Evolutionary conservation across 306 rosid genomes (phyloP).

Genomic region (Cicer arietinum): DNA sequence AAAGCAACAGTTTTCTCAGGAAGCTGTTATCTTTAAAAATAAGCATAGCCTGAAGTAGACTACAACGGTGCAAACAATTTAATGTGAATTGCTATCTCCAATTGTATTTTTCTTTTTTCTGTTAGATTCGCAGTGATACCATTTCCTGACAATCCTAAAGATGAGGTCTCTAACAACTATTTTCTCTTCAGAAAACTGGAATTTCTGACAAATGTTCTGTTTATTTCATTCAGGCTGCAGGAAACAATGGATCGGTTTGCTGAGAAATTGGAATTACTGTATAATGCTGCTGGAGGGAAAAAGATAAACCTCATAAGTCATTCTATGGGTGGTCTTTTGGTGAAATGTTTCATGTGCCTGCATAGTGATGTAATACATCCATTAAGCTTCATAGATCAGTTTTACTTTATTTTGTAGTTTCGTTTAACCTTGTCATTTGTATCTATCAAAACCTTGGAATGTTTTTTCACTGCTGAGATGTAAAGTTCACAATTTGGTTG

Average conservation of each 20-base stretch:
- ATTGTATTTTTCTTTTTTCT: conserved; percentile 7
- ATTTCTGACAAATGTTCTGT: conserved; percentile 20
- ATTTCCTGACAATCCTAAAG: conserved; percentile 26
- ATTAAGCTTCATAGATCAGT: conserved; percentile 31
- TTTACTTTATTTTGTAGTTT: conserved; percentile 39
- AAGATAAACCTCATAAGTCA: conserved; percentile 89
- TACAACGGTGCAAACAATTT: conserved; percentile 18
- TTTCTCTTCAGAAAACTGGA: not conserved
- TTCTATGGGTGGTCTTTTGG: conserved; percentile 97
- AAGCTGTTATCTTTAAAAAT: conserved; percentile 25
- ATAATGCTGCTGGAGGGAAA: conserved; percentile 86
- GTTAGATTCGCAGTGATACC: conserved; percentile 21
- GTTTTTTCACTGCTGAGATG: conserved; percentile 18
- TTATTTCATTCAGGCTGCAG: conserved; percentile 66
- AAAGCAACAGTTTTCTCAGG: conserved; percentile 28
- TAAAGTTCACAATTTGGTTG: conserved; percentile 24
- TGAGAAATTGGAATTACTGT: conserved; percentile 68
- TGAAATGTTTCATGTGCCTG: conserved; percentile 93
- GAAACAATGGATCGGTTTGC: conserved; percentile 83
- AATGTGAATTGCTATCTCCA: conserved; percentile 31
- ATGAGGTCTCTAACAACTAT: conserved; percentile 15
- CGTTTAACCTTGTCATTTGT: conserved; percentile 12
- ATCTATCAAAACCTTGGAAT: conserved; percentile 26
- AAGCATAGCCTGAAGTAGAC: conserved; percentile 22
- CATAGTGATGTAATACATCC: conserved; percentile 68